Evolutionary conservation across 345 rosid genomes (phyloP).

Genomic region (Sisymbrium altissimum): DNA sequence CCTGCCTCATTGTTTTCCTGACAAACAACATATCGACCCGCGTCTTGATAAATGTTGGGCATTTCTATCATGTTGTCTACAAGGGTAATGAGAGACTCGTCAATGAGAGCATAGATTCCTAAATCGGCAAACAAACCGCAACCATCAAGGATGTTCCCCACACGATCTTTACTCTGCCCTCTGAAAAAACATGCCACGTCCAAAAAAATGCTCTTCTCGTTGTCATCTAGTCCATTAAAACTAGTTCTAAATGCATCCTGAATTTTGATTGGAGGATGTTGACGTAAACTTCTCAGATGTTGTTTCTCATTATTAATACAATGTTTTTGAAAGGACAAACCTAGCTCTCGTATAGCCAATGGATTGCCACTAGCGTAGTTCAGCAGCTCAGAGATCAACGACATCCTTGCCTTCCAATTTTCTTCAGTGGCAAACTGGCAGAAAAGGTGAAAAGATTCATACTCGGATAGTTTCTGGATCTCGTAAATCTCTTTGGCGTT

Average conservation of each 20-base stretch:
- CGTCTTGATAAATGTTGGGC: constrained; percentile 35
- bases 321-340: constrained; percentile 3
- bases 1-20: background rate
- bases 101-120: constrained; percentile 24
- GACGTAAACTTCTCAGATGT: constrained; percentile 13
- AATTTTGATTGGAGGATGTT: constrained; percentile 12
- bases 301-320: constrained; percentile 9
- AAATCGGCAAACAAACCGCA: background rate
- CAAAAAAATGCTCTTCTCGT: constrained; percentile 29
- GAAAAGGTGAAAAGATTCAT: constrained; percentile 11
- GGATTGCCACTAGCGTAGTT: constrained; percentile 34
- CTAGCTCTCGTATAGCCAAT: constrained; percentile 35
- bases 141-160: constrained; percentile 23
- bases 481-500: constrained; percentile 4
- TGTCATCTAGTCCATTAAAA: constrained; percentile 21
- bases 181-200: constrained; percentile 43
- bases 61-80: constrained; percentile 1
- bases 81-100: constrained; percentile 34
- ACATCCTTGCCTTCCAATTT: background rate
- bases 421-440: background rate
- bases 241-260: constrained; percentile 21
- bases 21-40: constrained; percentile 25
- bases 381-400: background rate
- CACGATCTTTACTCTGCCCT: background rate
- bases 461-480: background rate